Percentiles rank a stretch among this genome's conserved stretches.
These are phyloP conservation scores for Penicillium sclerotigenum DNA, from an alignment of 2,329 filamentous ascomycete genomes.

Conservation along the genomic window DNA sequence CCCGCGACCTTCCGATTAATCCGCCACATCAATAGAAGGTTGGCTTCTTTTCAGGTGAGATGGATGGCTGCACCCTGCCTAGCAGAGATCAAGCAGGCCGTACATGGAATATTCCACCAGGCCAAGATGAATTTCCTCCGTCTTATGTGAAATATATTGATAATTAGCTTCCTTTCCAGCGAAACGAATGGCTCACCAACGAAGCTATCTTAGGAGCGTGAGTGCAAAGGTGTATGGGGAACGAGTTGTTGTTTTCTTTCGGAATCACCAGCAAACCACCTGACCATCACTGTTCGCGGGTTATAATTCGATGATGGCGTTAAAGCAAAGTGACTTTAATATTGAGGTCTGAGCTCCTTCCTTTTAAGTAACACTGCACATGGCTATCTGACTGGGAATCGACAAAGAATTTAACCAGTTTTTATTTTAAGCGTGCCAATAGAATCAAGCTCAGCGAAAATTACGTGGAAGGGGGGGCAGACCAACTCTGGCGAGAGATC, in stretches of 20 bases:
- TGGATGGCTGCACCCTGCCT: neutral
- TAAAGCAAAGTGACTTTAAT: too few species aligned
- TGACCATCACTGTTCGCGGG: neutral
- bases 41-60: neutral
- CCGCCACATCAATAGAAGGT: neutral
- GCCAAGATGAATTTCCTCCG: neutral
- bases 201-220: neutral
- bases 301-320: neutral
- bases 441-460: neutral
- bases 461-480: neutral
- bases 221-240: neutral
- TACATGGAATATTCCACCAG: neutral
- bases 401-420: neutral
- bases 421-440: neutral
- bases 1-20: neutral
- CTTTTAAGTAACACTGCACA: neutral
- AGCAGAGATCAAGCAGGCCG: neutral
- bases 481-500: neutral
- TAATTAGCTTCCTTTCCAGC: neutral
- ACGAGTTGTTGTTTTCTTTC: neutral
- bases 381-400: neutral
- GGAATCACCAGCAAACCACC: neutral
- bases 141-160: too few species aligned
- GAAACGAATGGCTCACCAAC: neutral
- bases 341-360: neutral